Evolutionary conservation across 208 protist species (phyloP).

Genomic region (Naegleria fowleri): DNA sequence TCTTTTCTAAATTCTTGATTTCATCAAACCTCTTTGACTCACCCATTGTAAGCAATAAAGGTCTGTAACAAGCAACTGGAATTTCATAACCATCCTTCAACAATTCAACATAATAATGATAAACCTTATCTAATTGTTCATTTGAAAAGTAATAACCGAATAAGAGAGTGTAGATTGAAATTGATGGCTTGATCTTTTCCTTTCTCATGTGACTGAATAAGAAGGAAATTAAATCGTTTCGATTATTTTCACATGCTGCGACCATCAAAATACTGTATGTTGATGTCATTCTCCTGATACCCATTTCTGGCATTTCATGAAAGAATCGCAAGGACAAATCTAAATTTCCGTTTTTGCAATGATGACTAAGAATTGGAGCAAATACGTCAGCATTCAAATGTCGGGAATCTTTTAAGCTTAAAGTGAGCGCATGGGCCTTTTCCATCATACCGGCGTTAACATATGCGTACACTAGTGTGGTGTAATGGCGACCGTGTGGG

Average conservation of each 20-base stretch:
- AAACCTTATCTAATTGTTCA: neutral
- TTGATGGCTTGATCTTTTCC: neutral
- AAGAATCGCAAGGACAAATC: neutral
- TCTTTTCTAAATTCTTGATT: neutral
- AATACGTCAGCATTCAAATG: neutral
- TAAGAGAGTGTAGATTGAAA: neutral
- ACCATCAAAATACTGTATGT: neutral
- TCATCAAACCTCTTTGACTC: neutral
- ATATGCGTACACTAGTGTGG: neutral
- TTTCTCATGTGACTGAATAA: neutral
- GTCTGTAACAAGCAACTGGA: neutral
- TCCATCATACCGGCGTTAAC: neutral
- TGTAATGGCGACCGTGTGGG: neutral
- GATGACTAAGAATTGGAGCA: neutral
- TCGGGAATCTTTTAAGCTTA: neutral
- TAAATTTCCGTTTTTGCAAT: neutral
- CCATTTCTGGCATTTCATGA: neutral
- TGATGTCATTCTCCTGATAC: neutral
- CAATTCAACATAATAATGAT: neutral
- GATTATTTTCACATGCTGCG: neutral
- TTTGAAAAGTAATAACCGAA: neutral
- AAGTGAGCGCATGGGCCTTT: neutral
- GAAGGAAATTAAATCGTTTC: neutral
- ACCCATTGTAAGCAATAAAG: neutral
- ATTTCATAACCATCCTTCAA: neutral